A percentile compares a stretch with the other conserved stretches of the same genome.
phyloP scores from a whole-genome alignment of 2,329 filamentous ascomycete genomes.

The Lizonia empirigonia region DNA sequence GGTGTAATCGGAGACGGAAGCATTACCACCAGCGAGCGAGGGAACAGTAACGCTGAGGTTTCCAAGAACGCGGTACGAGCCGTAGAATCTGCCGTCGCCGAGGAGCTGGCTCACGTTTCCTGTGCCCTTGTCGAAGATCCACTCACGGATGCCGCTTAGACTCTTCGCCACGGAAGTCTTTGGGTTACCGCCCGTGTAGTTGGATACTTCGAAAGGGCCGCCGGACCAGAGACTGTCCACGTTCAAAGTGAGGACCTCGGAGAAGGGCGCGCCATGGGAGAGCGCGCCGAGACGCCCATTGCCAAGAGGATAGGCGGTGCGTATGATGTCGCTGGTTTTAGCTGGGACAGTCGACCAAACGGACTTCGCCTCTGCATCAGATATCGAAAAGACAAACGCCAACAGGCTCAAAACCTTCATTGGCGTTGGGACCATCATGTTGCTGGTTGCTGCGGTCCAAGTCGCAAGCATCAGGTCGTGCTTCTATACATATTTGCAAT shows the following conservation, averaged over 20 bases:
- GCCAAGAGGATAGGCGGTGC: slow-evolving; percentile 52
- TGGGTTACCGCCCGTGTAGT: slow-evolving; percentile 58
- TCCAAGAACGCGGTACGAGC: slow-evolving; percentile 55
- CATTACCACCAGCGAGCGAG: slow-evolving; percentile 22
- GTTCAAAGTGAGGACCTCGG: slow-evolving; percentile 55
- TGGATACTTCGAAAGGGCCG: slow-evolving; percentile 54
- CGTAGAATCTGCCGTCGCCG: slow-evolving; percentile 50
- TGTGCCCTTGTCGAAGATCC: slow-evolving; percentile 57
- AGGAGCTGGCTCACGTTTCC: slow-evolving; percentile 52
- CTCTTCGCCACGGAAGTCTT: slow-evolving; percentile 34
- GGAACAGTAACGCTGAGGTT: slow-evolving; percentile 53
- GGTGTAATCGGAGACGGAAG: slow-evolving; percentile 40
- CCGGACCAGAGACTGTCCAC: slow-evolving; percentile 59
- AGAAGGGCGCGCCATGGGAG: slow-evolving; percentile 52
- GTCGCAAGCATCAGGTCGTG: not conserved
- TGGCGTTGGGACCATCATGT: no score
- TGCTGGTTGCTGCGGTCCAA: not conserved
- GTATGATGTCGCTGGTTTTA: slow-evolving; percentile 29
- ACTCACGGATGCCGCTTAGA: slow-evolving; percentile 52
- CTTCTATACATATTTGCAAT: not conserved
- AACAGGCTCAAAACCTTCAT: no score
- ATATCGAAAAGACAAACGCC: no score
- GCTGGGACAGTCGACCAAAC: slow-evolving; percentile 31
- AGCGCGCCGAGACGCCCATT: slow-evolving; percentile 57
- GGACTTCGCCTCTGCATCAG: no score